Evolutionary conservation across 805 yeast genomes (phyloP).

Genomic region (Millerozyma miso): DNA sequence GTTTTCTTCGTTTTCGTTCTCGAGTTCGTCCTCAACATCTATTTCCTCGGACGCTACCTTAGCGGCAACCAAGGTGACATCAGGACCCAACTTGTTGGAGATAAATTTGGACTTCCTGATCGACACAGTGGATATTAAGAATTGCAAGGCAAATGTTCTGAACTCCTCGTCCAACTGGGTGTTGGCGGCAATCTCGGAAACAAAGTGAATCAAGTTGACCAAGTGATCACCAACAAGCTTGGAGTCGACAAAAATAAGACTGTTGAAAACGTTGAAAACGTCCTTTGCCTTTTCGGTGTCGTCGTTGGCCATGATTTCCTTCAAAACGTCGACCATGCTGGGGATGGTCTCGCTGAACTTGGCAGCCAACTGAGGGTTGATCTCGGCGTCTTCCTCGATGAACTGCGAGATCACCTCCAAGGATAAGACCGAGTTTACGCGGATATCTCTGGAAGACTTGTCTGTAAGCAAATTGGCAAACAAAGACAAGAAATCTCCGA

Average conservation of each 20-base stretch:
- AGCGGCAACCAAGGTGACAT: conserved; percentile 67
- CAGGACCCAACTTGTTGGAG: conserved; percentile 79
- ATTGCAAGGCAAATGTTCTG: conserved; percentile 79
- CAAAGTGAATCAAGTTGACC: conserved; percentile 61
- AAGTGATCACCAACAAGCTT: conserved; percentile 75
- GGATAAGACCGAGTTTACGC: conserved; percentile 79
- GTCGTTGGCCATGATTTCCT: conserved; percentile 62
- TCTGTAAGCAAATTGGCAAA: conserved; percentile 64
- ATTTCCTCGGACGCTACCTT: conserved; percentile 71
- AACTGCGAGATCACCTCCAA: conserved; percentile 66
- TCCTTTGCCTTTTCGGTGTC: conserved; percentile 71
- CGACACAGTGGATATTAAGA: conserved; percentile 72
- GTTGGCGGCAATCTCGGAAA: conserved; percentile 72
- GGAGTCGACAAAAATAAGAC: conserved; percentile 70
- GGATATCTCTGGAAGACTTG: conserved; percentile 62
- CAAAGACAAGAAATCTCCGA: conserved; percentile 65
- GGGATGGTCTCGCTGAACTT: conserved; percentile 70
- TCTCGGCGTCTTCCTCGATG: conserved; percentile 56
- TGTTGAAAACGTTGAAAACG: conserved; percentile 81
- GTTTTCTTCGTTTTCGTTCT: conserved; percentile 81
- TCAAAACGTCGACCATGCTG: conserved; percentile 73
- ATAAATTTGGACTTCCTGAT: conserved; percentile 78
- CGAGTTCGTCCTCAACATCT: conserved; percentile 73
- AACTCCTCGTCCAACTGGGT: conserved; percentile 68
- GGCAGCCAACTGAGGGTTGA: conserved; percentile 40